phyloP scores from a whole-genome alignment of 345 rosid species.

The Corchorus capsularis region DNA sequence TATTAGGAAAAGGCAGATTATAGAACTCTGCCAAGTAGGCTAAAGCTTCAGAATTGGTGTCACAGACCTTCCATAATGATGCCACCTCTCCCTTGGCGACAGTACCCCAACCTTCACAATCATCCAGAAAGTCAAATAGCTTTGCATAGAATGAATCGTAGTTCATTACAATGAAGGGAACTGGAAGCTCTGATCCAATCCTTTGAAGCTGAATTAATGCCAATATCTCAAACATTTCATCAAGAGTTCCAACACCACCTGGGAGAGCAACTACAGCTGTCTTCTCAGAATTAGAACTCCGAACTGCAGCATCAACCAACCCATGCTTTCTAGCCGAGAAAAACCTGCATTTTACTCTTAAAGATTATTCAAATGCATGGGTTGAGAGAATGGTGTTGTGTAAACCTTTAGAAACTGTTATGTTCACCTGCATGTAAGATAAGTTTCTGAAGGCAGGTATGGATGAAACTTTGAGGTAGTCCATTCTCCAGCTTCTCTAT shows the following conservation, averaged over 20 bases:
- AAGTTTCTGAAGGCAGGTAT: constrained; percentile 68
- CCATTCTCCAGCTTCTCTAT: constrained; percentile 92
- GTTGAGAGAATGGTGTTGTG: neutral
- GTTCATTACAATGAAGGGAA: constrained; percentile 88
- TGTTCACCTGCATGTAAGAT: constrained; percentile 85
- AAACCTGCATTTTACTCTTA: constrained; percentile 49
- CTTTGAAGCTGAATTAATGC: constrained; percentile 80
- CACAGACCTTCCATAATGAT: constrained; percentile 79
- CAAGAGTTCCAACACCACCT: constrained; percentile 87
- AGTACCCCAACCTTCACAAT: constrained; percentile 77
- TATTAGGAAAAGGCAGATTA: constrained; percentile 29
- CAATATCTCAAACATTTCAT: constrained; percentile 84
- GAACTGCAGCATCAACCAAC: constrained; percentile 72
- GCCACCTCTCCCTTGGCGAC: constrained; percentile 73
- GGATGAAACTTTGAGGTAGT: constrained; percentile 83
- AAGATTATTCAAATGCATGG: constrained; percentile 1
- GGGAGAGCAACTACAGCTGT: constrained; percentile 87
- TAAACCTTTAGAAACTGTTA: neutral
- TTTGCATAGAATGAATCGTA: constrained; percentile 75
- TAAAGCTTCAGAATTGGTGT: constrained; percentile 71
- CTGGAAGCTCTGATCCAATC: constrained; percentile 72
- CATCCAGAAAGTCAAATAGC: constrained; percentile 72
- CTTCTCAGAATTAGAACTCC: constrained; percentile 54
- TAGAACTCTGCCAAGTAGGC: constrained; percentile 70
- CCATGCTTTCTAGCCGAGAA: constrained; percentile 98